Conservation (phyloP, 1,284 basidiomycete genomes). For the Pisolithus thermaeus region DNA sequence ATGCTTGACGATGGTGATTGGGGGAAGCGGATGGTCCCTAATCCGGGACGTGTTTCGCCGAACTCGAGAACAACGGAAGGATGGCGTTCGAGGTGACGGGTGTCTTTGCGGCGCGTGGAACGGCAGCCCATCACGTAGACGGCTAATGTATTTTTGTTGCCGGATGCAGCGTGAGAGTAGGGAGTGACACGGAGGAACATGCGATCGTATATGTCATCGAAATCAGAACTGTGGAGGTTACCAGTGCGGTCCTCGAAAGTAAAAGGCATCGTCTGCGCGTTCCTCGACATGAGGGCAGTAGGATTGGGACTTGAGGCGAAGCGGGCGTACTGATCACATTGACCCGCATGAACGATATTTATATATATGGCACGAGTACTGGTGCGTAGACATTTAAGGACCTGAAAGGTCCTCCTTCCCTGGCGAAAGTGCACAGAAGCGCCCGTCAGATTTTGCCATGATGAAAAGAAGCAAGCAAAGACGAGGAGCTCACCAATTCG, state of each 20-base stretch:
- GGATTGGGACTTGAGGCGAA: background rate
- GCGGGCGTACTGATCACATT: background rate
- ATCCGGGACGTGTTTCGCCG: constrained; percentile 38
- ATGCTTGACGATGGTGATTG: constrained; percentile 31
- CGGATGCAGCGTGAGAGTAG: constrained; percentile 30
- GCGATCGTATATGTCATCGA: constrained; percentile 70
- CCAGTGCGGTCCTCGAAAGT: constrained; percentile 68
- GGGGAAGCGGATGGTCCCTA: constrained; percentile 53
- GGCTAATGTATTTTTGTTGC: constrained; percentile 29
- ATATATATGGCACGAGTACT: constrained; percentile 24
- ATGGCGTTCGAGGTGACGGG: constrained; percentile 42
- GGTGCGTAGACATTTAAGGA: constrained; percentile 10
- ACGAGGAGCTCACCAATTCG: constrained; percentile 22
- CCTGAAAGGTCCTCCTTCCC: constrained; percentile 9
- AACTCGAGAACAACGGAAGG: constrained; percentile 58
- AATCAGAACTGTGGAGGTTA: constrained; percentile 49
- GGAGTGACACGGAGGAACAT: constrained; percentile 57
- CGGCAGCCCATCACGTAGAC: constrained; percentile 62
- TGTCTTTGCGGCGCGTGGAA: constrained; percentile 50
- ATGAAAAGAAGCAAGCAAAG: constrained; percentile 19
- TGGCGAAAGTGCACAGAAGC: constrained; percentile 20
- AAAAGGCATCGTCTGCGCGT: constrained; percentile 37
- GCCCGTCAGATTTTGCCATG: constrained; percentile 18
- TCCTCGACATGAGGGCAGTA: constrained; percentile 12
- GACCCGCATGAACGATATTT: constrained; percentile 2